Evolutionary conservation across 2,329 filamentous ascomycete species (phyloP).

Genomic region (Claviceps maximensis): DNA sequence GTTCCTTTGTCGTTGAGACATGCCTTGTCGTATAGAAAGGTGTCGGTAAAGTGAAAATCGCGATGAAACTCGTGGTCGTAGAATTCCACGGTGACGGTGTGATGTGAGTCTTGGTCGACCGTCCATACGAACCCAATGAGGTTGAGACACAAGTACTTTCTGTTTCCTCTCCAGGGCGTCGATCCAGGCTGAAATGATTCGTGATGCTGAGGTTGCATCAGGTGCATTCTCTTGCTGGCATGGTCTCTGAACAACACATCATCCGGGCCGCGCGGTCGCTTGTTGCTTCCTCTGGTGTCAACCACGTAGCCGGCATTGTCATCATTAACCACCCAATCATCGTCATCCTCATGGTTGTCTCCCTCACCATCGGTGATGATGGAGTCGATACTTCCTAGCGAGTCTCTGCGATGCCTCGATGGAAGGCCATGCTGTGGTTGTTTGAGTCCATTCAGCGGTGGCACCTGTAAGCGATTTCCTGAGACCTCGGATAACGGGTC

Average conservation of each 20-base stretch:
- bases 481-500: conserved; percentile 61
- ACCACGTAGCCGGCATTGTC: conserved; percentile 82
- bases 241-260: conserved; percentile 32
- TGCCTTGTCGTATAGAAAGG: conserved; percentile 90
- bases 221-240: conserved; percentile 35
- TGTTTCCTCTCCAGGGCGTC: conserved; percentile 89
- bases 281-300: conserved; percentile 35
- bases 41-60: conserved; percentile 96
- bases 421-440: conserved; percentile 30
- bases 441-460: conserved; percentile 37
- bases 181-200: conserved; percentile 84
- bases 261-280: conserved; percentile 37
- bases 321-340: conserved; percentile 88
- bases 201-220: conserved; percentile 55
- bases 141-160: conserved; percentile 87
- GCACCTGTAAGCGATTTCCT: conserved; percentile 44
- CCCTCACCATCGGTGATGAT: conserved; percentile 49
- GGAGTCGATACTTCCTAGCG: conserved; percentile 67
- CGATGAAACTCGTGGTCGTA: conserved; percentile 87
- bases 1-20: conserved; percentile 77
- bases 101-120: conserved; percentile 81
- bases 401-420: conserved; percentile 44
- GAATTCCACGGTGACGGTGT: conserved; percentile 94
- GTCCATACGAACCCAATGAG: conserved; percentile 94
- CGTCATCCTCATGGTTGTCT: conserved; percentile 45